Evolutionary conservation across 345 rosid species (phyloP), one percentile per base, ranked within the genome.

Genomic region (Reutealis trisperma): DNA sequence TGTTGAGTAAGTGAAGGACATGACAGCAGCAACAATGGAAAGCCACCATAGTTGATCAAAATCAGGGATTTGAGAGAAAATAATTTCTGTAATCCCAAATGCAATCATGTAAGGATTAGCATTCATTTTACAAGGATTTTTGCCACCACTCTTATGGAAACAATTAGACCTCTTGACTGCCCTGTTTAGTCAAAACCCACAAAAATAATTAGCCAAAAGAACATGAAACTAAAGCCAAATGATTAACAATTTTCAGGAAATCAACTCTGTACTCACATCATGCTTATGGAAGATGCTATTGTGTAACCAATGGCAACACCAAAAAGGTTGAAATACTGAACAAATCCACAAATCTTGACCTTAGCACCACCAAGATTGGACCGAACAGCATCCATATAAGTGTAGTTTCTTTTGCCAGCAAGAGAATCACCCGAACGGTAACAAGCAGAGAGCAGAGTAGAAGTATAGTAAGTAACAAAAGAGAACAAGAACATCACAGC

Each of bases 1-100:
- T n/a, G 88, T 66, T 1, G 98, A 93, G 89, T 93, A 93, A 67
- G 99, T 90, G 84, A 93, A 96, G 37, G 98, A 93, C 99, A 96
- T 96, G 73, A 91, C 88, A 6, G 99, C 97, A 5, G 94, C 99
- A 9, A 93, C 87, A 63, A 90, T 85, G 60, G 99, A 93, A 76
- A 93, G 92, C 98, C 98, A 93, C 91, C 91, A 90, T 52, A 96
- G 80, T 84, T 90, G 97, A 74, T 91, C 92, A 76, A 93, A 92
- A 63, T 88, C 94, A 16, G 93, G 97, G 77, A 93, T 93, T 76
- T 93, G 98, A 13, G 98, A 93, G 80, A 88, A 76, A 22, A 91
- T 0, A 32, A 91, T 85, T 72, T 93, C 84, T 2, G 76, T 54
- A 13, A 91, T 27, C 16, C 96, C 98, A 54, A 91, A 93, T 2